phyloP scores from a whole-genome alignment of 2,329 filamentous ascomycete genomes.

The Neonectria hederae region DNA sequence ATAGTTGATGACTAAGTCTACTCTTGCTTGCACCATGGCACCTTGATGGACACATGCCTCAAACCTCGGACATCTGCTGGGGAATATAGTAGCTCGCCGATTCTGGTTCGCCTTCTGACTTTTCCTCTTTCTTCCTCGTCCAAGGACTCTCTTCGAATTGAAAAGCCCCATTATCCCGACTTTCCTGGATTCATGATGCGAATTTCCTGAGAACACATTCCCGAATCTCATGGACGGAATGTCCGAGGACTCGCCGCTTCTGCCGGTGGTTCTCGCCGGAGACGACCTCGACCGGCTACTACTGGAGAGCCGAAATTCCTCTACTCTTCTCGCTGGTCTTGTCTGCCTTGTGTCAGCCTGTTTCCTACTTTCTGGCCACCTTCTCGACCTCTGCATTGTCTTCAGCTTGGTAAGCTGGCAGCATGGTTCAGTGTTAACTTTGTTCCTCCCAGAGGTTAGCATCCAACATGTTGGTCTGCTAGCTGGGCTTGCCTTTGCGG shows the following conservation, averaged over 20 bases:
- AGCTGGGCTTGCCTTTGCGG: neutral
- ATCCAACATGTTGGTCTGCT: constrained; percentile 11
- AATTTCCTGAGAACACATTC: constrained; percentile 11
- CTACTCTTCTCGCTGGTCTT: neutral
- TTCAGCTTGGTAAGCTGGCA: constrained; percentile 38
- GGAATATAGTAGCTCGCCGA: constrained; percentile 11
- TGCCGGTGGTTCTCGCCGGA: constrained; percentile 27
- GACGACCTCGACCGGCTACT: constrained; percentile 35
- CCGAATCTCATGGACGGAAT: constrained; percentile 41
- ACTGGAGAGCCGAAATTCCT: neutral
- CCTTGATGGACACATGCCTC: constrained; percentile 44
- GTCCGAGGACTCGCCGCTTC: constrained; percentile 38
- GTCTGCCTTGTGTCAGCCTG: constrained; percentile 23
- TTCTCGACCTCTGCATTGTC: constrained; percentile 40
- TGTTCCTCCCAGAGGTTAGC: constrained; percentile 7
- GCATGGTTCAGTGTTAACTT: constrained; percentile 9
- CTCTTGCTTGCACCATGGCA: constrained; percentile 24
- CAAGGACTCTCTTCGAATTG: constrained; percentile 3
- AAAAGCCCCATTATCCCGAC: neutral
- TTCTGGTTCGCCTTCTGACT: neutral
- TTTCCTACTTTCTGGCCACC: constrained; percentile 32
- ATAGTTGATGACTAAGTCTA: constrained; percentile 11
- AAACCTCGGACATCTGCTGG: neutral
- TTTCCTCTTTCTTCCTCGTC: constrained; percentile 10
- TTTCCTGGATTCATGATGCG: constrained; percentile 23